Evolutionary conservation across 1,139 yeast genomes (phyloP).

Genomic region (Wickerhamomyces sp.): DNA sequence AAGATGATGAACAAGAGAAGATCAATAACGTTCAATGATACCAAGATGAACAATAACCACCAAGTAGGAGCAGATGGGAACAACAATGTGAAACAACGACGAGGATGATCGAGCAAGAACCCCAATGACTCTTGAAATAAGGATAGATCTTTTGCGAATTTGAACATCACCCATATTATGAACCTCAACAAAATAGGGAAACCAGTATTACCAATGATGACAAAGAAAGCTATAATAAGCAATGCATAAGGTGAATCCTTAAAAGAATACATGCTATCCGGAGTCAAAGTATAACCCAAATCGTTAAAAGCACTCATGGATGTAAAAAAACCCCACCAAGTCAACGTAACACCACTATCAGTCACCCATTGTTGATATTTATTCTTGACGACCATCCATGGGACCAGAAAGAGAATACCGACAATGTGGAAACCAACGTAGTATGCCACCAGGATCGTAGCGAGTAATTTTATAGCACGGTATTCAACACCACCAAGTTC

Average conservation of each 20-base stretch:
- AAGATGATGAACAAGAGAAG: constrained; percentile 72
- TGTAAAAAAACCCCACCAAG: constrained; percentile 93
- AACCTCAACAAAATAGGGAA: constrained; percentile 79
- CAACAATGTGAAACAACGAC: constrained; percentile 89
- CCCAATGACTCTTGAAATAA: constrained; percentile 72
- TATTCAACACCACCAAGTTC: constrained; percentile 98
- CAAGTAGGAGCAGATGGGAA: constrained; percentile 93
- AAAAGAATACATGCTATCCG: constrained; percentile 71
- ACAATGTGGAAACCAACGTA: constrained; percentile 73
- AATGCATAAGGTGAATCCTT: constrained; percentile 58
- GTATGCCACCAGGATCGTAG: constrained; percentile 59
- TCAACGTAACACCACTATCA: constrained; percentile 56
- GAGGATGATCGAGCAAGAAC: constrained; percentile 88
- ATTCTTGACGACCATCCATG: constrained; percentile 53
- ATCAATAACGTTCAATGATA: constrained; percentile 71
- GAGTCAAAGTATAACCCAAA: constrained; percentile 74
- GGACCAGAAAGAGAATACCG: constrained; percentile 51
- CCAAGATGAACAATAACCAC: constrained; percentile 80
- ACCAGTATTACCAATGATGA: constrained; percentile 90
- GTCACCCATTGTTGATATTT: constrained; percentile 40
- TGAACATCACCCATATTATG: constrained; percentile 74
- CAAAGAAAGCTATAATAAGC: constrained; percentile 58
- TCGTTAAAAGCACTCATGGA: constrained; percentile 77
- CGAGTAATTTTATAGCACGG: constrained; percentile 74
- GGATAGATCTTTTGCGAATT: constrained; percentile 61